A percentile compares a stretch with the other conserved stretches of the same genome.
phyloP scores from a whole-genome alignment of 1,139 yeast species.

The Zhuliangozyma parablackwelliae region DNA sequence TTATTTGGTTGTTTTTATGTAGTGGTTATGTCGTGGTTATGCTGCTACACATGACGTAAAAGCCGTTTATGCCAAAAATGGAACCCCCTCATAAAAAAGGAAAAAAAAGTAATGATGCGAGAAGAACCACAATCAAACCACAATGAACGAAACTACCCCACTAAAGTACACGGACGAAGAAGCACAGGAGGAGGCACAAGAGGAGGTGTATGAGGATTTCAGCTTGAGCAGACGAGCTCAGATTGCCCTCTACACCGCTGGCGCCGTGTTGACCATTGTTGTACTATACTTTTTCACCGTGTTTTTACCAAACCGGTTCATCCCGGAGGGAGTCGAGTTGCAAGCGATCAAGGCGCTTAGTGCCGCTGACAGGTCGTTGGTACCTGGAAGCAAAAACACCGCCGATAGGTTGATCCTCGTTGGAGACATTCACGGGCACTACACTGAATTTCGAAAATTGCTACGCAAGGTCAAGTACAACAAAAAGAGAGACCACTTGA shows the following conservation, averaged over 20 bases:
- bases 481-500: constrained; percentile 48
- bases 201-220: constrained; percentile 15
- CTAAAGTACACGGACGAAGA: constrained; percentile 10
- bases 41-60: too few relatives aligned
- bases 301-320: constrained; percentile 29
- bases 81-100: too few relatives aligned
- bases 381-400: background rate
- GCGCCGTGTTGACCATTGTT: constrained; percentile 15
- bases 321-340: constrained; percentile 30
- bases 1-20: too few relatives aligned
- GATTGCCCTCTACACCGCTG: constrained; percentile 9
- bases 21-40: too few relatives aligned
- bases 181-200: constrained; percentile 8
- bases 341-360: constrained; percentile 23
- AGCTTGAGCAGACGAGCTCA: constrained; percentile 14
- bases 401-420: constrained; percentile 56
- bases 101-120: background rate
- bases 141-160: constrained; percentile 14
- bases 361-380: constrained; percentile 11
- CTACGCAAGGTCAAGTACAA: constrained; percentile 45
- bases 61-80: too few relatives aligned
- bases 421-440: constrained; percentile 90
- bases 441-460: constrained; percentile 47
- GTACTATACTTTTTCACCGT: constrained; percentile 29
- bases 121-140: background rate